Base-by-base conservation (phyloP, 2,329 filamentous ascomycete species). In the Dissoconium aciculare region DNA sequence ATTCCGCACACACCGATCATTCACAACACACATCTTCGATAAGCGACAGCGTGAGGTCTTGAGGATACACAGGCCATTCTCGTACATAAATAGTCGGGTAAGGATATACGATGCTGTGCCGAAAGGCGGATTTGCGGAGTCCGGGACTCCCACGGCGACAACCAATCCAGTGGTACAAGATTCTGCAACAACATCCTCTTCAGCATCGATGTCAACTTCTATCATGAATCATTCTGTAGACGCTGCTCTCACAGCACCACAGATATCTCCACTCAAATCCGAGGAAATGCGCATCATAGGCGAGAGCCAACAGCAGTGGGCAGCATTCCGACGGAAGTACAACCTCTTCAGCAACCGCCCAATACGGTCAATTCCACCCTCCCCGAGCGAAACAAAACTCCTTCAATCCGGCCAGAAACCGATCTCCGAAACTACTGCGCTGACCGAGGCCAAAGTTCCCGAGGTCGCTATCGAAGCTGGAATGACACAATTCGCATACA, bases 11-110 rank as follows among this genome's bases (percentile, higher is more conserved):
- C 71, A 76, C 47, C 57, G 72, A 25, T 67, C 67, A 36, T 76
- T 77, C 38, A 73, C 70, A 10, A 71, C 71, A 4, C 69, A 75
- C 50, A 69, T 77, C 2, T 76, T 77, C 50, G 71, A 76, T 43
- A 57, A 56, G 31, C 54, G 71, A 24, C 66, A 71, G 43, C 64
- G 62, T 40, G 72, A 77, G 48, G 64, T 77, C 5, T 50, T 76
- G 30, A 53, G 65, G 51, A 74, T 77, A 39, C 66, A 75, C 41
- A 58, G 72, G 11, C 72, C 72, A 0, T 76, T 76, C 43, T 65
- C 68, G 15, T 76, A 64, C 62, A 71, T 76, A 43, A 74, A 67
- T 38, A 71, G 67, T 11, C 57, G 59, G 14, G 74, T 71, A 16
- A 56, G 64, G 27, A 63, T 70, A 4, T 70, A 68, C 38, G 66